Percentiles rank a stretch among this genome's conserved stretches.
These are phyloP conservation scores for Hordeum vulgare DNA, from an alignment of 176 grass and related monocot genomes.

Conservation along the genomic window DNA sequence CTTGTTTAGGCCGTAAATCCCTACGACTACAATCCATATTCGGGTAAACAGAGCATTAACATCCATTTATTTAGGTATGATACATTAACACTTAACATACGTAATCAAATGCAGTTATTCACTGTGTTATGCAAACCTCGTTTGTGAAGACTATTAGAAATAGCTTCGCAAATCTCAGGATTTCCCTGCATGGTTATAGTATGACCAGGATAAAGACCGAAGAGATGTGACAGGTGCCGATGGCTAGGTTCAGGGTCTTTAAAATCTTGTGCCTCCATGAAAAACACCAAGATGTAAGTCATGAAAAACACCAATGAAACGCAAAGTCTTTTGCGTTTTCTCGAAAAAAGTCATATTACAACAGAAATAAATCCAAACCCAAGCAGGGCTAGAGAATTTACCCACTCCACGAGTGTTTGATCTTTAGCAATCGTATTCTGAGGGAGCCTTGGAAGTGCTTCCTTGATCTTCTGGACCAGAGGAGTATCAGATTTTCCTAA, in stretches of 20 bases:
- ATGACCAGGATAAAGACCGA: slow-evolving; percentile 92
- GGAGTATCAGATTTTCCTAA: slow-evolving; percentile 55
- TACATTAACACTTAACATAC: neutral
- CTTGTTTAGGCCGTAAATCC: neutral
- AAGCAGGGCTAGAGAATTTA: slow-evolving; percentile 21
- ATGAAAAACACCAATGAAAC: too few relatives aligned
- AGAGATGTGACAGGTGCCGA: slow-evolving; percentile 79
- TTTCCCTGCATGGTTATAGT: slow-evolving; percentile 57
- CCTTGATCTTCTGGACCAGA: slow-evolving; percentile 50
- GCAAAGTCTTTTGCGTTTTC: too few relatives aligned
- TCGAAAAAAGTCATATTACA: neutral
- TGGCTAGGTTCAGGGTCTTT: slow-evolving; percentile 70
- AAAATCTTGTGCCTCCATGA: slow-evolving; percentile 64
- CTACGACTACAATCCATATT: neutral
- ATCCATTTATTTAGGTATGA: neutral
- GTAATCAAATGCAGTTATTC: neutral
- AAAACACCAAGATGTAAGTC: slow-evolving; percentile 9
- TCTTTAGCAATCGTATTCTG: slow-evolving; percentile 57
- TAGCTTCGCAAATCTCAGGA: slow-evolving; percentile 66
- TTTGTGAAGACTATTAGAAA: slow-evolving; percentile 75
- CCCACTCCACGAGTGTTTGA: slow-evolving; percentile 81
- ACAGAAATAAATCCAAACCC: neutral
- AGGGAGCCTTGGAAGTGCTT: slow-evolving; percentile 44
- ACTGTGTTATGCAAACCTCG: slow-evolving; percentile 49
- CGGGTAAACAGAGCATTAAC: neutral